A percentile compares a stretch with the other conserved stretches of the same genome.
Conservation (phyloP, 1,284 basidiomycete genomes). For the Fomes fomentarius region DNA sequence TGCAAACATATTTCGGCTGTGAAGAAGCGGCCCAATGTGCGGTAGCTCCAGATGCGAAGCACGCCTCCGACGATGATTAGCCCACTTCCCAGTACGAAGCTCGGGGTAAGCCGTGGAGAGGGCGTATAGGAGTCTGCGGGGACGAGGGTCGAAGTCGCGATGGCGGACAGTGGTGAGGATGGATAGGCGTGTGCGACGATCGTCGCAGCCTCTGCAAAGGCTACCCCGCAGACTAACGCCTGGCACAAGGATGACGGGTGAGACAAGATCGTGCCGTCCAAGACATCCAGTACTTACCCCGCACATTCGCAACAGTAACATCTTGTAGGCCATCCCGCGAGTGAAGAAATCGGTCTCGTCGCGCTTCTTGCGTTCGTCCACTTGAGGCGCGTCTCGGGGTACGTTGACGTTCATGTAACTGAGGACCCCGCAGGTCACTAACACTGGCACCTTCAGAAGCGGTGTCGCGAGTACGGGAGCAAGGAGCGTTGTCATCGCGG, state of each 20-base stretch:
- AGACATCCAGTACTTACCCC: background rate
- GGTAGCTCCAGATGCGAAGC: slow-evolving; percentile 4
- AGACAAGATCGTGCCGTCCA: background rate
- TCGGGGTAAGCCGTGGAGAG: background rate
- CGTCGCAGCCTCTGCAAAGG: background rate
- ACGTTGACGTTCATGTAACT: background rate
- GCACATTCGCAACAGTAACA: background rate
- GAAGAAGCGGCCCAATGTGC: slow-evolving; percentile 15
- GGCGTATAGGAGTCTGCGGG: no score
- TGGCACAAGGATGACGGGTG: background rate
- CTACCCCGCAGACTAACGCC: background rate
- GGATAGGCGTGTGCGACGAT: background rate
- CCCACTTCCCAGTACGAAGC: background rate
- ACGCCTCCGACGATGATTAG: slow-evolving; percentile 3
- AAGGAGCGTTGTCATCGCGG: no score
- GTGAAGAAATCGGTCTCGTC: background rate
- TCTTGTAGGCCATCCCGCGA: background rate
- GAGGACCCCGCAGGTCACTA: background rate
- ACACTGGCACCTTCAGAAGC: background rate
- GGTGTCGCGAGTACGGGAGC: background rate
- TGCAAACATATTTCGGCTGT: slow-evolving; percentile 8
- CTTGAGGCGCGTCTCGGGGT: background rate
- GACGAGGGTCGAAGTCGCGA: background rate
- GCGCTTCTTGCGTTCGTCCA: background rate
- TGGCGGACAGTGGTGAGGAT: background rate